Conservation (phyloP, 371 early-diverging fungal species). For the Zychaea mexicana region DNA sequence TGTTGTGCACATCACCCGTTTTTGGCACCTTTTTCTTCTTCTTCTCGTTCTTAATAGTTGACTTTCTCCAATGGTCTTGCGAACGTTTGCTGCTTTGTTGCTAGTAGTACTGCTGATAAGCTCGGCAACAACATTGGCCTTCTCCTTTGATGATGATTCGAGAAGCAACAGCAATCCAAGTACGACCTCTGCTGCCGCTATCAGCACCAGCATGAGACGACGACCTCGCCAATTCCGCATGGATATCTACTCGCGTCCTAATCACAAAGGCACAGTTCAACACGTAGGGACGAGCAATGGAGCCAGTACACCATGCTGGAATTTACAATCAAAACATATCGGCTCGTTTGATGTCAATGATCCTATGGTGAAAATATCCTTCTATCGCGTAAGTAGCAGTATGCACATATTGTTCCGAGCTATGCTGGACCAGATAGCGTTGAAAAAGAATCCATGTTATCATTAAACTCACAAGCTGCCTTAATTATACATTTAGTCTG, state of each 20-base stretch:
- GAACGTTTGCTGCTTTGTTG: neutral
- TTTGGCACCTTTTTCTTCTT: neutral
- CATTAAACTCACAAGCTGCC: too few relatives aligned
- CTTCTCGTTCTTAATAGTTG: too few relatives aligned
- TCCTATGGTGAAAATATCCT: slow-evolving; percentile 13
- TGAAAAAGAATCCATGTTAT: neutral
- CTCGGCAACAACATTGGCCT: neutral
- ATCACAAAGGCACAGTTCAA: slow-evolving; percentile 15
- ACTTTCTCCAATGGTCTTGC: neutral
- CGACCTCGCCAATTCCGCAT: slow-evolving; percentile 15
- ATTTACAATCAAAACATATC: slow-evolving; percentile 12
- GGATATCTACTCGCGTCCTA: slow-evolving; percentile 15
- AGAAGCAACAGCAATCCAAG: neutral
- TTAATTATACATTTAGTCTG: neutral
- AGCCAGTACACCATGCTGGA: slow-evolving; percentile 8
- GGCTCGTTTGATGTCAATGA: slow-evolving; percentile 14
- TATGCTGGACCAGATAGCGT: neutral
- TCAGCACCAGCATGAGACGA: neutral
- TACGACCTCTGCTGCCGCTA: neutral
- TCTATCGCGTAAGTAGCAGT: slow-evolving; percentile 13
- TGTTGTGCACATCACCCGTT: too few relatives aligned
- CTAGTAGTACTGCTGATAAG: neutral
- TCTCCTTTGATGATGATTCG: too few relatives aligned
- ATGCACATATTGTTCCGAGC: neutral
- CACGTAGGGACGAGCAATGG: slow-evolving; percentile 13